These are phyloP conservation scores for Rhizomucor pusillus DNA, from an alignment of 371 early-diverging fungal genomes.

Conservation along the genomic window DNA sequence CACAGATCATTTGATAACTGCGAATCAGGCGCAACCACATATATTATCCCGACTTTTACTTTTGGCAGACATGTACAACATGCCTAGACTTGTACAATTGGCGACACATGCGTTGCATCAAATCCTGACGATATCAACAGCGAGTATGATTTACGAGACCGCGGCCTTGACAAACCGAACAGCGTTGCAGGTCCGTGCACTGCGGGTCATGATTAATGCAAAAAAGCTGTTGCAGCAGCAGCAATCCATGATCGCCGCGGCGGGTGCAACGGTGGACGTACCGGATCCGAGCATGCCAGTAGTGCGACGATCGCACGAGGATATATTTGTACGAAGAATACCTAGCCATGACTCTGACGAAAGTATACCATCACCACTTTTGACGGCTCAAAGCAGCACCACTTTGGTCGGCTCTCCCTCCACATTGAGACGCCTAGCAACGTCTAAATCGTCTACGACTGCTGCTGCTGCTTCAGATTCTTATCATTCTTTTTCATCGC, in stretches of 20 bases:
- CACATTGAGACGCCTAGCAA: conserved; percentile 8
- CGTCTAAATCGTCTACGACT: conserved; percentile 16
- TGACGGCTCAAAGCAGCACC: conserved; percentile 6
- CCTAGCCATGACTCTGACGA: too few species aligned
- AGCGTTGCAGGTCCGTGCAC: conserved; percentile 61
- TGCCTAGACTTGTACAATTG: conserved; percentile 56
- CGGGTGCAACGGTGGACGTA: not conserved
- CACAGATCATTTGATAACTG: conserved; percentile 71
- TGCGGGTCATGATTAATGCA: conserved; percentile 62
- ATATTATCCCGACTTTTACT: conserved; percentile 65
- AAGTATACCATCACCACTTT: too few species aligned
- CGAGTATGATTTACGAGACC: conserved; percentile 68
- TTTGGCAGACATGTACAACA: conserved; percentile 60
- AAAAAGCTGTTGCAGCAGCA: conserved; percentile 61
- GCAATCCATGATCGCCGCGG: conserved; percentile 14
- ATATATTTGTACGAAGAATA: not conserved
- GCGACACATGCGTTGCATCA: conserved; percentile 70
- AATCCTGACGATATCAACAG: conserved; percentile 61
- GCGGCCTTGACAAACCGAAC: conserved; percentile 58
- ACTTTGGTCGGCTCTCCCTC: not conserved
- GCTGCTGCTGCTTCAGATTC: conserved; percentile 4
- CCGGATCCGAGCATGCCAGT: not conserved
- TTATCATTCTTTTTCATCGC: not conserved
- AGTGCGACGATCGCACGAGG: not conserved
- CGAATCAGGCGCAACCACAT: conserved; percentile 57